Evolutionary conservation across 164 flowering plant species (phyloP).

Genomic region (Dillenia suffruticosa): DNA sequence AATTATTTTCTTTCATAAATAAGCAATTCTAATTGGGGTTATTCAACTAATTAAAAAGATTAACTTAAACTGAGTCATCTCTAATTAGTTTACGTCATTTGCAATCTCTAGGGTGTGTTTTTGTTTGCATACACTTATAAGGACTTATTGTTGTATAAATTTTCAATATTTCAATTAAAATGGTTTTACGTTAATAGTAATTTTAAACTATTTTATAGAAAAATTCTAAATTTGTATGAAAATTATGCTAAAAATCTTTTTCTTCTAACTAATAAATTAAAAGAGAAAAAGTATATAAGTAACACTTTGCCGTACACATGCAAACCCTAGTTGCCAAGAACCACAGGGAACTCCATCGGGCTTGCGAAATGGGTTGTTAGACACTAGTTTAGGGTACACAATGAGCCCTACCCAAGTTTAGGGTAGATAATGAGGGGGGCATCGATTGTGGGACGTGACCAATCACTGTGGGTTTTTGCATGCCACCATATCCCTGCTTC

Average conservation of each 20-base stretch:
- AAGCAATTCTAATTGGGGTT: not conserved
- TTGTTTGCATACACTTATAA: not conserved
- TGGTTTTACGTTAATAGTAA: not conserved
- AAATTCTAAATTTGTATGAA: not conserved
- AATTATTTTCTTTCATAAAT: not conserved
- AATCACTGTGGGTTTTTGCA: conserved; percentile 26
- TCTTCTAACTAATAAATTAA: not conserved
- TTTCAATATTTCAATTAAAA: not conserved
- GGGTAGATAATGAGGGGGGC: conserved; percentile 18
- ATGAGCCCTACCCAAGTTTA: not conserved
- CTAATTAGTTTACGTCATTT: too few relatives aligned
- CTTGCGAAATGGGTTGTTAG: conserved; percentile 15
- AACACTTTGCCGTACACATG: not conserved
- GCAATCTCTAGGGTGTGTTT: too few relatives aligned
- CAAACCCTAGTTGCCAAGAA: conserved; percentile 13
- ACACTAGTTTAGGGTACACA: not conserved
- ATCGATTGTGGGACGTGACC: conserved; percentile 23
- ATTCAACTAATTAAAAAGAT: not conserved
- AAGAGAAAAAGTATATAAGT: not conserved
- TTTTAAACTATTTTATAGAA: not conserved
- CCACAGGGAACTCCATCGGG: conserved; percentile 15
- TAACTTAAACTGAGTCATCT: not conserved
- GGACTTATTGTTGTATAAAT: not conserved
- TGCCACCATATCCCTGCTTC: conserved; percentile 35
- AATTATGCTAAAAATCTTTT: not conserved